phyloP scores from a whole-genome alignment of 257 asterid species.

The Marsdenia floribunda region DNA sequence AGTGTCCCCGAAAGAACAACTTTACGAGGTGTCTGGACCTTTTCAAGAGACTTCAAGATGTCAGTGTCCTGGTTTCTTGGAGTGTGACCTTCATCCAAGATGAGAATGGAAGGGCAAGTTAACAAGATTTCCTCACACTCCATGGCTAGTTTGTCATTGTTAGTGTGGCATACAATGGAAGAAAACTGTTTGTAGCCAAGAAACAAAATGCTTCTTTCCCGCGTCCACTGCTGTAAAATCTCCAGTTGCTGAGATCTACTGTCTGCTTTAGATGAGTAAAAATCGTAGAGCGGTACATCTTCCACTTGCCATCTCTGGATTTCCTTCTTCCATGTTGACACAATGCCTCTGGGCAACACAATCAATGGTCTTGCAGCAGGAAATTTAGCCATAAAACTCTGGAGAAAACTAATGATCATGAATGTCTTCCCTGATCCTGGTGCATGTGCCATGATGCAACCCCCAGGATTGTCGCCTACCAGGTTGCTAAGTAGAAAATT shows the following conservation, averaged over 20 bases:
- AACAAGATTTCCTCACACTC: constrained; percentile 59
- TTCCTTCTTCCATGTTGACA: constrained; percentile 74
- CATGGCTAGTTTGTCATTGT: constrained; percentile 32
- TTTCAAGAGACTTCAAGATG: constrained; percentile 69
- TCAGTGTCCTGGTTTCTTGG: constrained; percentile 85
- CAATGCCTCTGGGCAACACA: constrained; percentile 79
- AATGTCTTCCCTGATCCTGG: constrained; percentile 94
- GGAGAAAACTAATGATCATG: constrained; percentile 83
- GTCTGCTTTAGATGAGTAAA: constrained; percentile 80
- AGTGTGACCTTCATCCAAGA: constrained; percentile 90
- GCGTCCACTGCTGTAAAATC: constrained; percentile 60
- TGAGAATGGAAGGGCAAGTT: constrained; percentile 60
- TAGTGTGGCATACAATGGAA: constrained; percentile 53
- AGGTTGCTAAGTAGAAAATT: constrained; percentile 74
- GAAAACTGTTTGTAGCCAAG: constrained; percentile 80
- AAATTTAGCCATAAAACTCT: constrained; percentile 86
- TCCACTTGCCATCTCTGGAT: constrained; percentile 84
- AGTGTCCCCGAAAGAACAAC: constrained; percentile 93
- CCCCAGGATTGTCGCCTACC: constrained; percentile 73
- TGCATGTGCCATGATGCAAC: constrained; percentile 90
- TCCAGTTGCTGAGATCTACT: constrained; percentile 62
- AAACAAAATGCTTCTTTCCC: constrained; percentile 63
- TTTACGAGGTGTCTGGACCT: constrained; percentile 75
- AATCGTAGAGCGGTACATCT: constrained; percentile 64
- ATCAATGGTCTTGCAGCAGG: constrained; percentile 80